Conservation (phyloP, 2,329 filamentous ascomycete species). For the Orbilia quercus region DNA sequence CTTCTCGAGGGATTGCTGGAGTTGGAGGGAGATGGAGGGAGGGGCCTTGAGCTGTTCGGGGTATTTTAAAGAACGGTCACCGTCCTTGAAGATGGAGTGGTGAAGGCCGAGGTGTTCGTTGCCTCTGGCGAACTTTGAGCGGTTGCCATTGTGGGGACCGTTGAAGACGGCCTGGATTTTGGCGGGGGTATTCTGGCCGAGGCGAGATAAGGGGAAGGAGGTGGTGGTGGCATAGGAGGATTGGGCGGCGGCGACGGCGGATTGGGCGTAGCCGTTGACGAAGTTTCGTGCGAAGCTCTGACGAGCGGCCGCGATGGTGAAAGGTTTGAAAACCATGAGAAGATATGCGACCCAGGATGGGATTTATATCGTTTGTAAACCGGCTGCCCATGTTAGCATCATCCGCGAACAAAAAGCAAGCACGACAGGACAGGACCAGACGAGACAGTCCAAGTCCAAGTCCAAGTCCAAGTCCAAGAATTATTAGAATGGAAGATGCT, state of each 20-base stretch:
- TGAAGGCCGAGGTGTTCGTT: conserved; percentile 49
- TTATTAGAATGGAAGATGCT: neutral
- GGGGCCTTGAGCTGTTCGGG: conserved; percentile 42
- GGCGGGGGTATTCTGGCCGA: conserved; percentile 69
- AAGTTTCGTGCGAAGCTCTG: conserved; percentile 97
- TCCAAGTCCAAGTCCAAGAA: too few species aligned
- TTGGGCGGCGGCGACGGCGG: conserved; percentile 94
- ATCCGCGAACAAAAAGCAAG: neutral
- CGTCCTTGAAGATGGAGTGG: conserved; percentile 57
- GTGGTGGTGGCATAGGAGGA: conserved; percentile 79
- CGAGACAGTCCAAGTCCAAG: too few species aligned
- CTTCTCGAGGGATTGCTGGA: conserved; percentile 52
- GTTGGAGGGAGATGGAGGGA: conserved; percentile 46
- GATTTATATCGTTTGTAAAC: conserved; percentile 45
- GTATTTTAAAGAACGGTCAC: conserved; percentile 50
- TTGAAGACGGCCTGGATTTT: conserved; percentile 65
- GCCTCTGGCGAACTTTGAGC: conserved; percentile 44
- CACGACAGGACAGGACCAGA: neutral
- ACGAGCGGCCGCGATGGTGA: conserved; percentile 83
- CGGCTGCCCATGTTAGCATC: conserved; percentile 34
- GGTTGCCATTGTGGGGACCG: conserved; percentile 65
- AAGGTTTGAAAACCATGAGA: conserved; percentile 70
- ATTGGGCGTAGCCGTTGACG: conserved; percentile 97
- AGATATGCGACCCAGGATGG: conserved; percentile 18
- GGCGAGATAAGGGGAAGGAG: conserved; percentile 72